These are phyloP conservation scores for Thermothelomyces thermophilus DNA, from an alignment of 2,329 filamentous ascomycete species.

Conservation along the genomic window DNA sequence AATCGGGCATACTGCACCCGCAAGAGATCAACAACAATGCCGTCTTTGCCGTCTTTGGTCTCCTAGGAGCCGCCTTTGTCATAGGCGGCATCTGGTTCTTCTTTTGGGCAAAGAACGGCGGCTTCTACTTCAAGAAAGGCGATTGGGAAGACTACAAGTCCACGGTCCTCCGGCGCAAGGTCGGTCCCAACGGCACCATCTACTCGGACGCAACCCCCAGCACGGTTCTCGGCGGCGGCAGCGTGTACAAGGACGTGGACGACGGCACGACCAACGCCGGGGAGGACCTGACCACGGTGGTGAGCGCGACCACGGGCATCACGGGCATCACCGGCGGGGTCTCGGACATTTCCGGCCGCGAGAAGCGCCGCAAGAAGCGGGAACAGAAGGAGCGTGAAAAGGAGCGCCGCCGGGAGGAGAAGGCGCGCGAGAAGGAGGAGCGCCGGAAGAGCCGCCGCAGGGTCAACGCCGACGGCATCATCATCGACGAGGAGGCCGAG, in stretches of 20 bases:
- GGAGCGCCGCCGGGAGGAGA: slow-evolving; percentile 26
- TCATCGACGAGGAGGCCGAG: slow-evolving; percentile 60
- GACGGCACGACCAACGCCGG: slow-evolving; percentile 35
- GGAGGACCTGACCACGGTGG: slow-evolving; percentile 35
- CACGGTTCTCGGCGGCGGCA: slow-evolving; percentile 82
- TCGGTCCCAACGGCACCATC: slow-evolving; percentile 78
- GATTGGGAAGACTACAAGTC: slow-evolving; percentile 99
- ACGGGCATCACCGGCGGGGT: slow-evolving; percentile 53
- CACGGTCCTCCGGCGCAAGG: slow-evolving; percentile 76
- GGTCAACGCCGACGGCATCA: slow-evolving; percentile 52
- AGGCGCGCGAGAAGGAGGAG: slow-evolving; percentile 40
- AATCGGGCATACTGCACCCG: slow-evolving; percentile 45
- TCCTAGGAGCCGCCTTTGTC: slow-evolving; percentile 74
- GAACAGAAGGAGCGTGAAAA: slow-evolving; percentile 41
- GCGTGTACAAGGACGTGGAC: slow-evolving; percentile 69
- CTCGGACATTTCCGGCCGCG: slow-evolving; percentile 48
- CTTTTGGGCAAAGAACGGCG: slow-evolving; percentile 95
- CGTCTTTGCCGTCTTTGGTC: slow-evolving; percentile 77
- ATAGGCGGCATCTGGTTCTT: slow-evolving; percentile 88
- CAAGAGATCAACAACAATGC: slow-evolving; percentile 58
- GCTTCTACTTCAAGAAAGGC: slow-evolving; percentile 74
- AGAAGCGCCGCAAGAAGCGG: slow-evolving; percentile 45
- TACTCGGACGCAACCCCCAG: slow-evolving; percentile 74
- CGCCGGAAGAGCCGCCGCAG: slow-evolving; percentile 35
- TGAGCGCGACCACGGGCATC: slow-evolving; percentile 40